Evolutionary conservation across 202 grass and related monocot genomes (phyloP).

Genomic region (Eragrostis tef): DNA sequence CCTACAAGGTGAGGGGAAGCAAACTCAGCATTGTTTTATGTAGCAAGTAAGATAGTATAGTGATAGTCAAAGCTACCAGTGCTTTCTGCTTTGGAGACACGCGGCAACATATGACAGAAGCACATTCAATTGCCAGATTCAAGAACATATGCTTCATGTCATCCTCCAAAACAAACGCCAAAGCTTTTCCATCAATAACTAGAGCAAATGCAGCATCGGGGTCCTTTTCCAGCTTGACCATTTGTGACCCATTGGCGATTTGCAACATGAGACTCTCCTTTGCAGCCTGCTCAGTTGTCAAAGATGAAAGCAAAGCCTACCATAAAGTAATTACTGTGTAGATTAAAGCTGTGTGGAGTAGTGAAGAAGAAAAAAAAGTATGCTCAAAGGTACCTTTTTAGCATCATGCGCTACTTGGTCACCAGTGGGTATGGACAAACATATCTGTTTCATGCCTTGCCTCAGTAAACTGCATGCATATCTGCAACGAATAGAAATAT

Average conservation of each 20-base stretch:
- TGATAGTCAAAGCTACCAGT: slow-evolving; percentile 62
- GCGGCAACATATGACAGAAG: slow-evolving; percentile 96
- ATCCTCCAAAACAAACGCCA: slow-evolving; percentile 83
- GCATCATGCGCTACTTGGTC: slow-evolving; percentile 74
- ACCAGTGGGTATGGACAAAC: slow-evolving; percentile 59
- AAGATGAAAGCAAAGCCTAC: slow-evolving; percentile 65
- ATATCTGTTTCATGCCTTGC: slow-evolving; percentile 93
- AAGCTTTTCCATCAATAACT: slow-evolving; percentile 95
- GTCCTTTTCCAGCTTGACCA: slow-evolving; percentile 95
- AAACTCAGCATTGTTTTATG: slow-evolving; percentile 37
- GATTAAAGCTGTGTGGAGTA: slow-evolving; percentile 44
- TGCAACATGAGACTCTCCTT: slow-evolving; percentile 86
- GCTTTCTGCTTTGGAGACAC: slow-evolving; percentile 99
- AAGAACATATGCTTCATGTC: slow-evolving; percentile 92
- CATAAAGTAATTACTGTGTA: slow-evolving; percentile 50
- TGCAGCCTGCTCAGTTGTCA: slow-evolving; percentile 71
- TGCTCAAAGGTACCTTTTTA: slow-evolving; percentile 66
- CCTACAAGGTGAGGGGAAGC: slow-evolving; percentile 53
- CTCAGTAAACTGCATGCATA: slow-evolving; percentile 96
- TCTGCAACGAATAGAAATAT: slow-evolving; percentile 57
- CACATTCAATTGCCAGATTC: slow-evolving; percentile 88
- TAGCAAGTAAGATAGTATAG: slow-evolving; percentile 27
- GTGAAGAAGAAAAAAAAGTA: slow-evolving; percentile 35
- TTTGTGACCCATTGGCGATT: slow-evolving; percentile 88
- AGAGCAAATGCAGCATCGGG: slow-evolving; percentile 97